Conservation (phyloP, 805 yeast species). For the Hagleromyces aurorensis region DNA sequence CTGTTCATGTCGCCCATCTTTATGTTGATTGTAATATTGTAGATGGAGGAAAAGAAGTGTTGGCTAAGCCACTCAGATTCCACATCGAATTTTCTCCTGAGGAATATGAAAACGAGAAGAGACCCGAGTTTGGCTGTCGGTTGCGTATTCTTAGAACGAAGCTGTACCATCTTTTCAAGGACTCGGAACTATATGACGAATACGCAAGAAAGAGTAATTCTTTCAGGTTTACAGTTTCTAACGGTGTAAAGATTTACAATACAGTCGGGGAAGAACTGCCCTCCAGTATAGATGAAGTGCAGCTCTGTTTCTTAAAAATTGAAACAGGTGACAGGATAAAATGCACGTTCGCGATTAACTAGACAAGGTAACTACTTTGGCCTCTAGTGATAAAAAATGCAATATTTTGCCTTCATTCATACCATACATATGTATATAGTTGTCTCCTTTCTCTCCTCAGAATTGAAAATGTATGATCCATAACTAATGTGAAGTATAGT, state of each 20-base stretch:
- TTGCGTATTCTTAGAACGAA: conserved; percentile 53
- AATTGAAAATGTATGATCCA: no score
- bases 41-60: conserved; percentile 15
- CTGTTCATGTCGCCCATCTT: conserved; percentile 73
- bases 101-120: conserved; percentile 52
- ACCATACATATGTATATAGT: no score
- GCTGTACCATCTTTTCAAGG: conserved; percentile 47
- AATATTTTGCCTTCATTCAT: no score
- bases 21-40: conserved; percentile 44
- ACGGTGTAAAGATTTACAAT: conserved; percentile 33
- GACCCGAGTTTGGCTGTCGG: conserved; percentile 65
- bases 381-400: no score
- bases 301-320: conserved; percentile 43
- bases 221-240: conserved; percentile 25
- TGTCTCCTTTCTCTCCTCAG: no score
- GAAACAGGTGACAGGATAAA: conserved; percentile 44
- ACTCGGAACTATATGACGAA: conserved; percentile 31
- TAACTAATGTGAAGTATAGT: no score
- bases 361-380: not conserved
- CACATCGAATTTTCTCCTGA: conserved; percentile 78
- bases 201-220: conserved; percentile 8
- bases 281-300: conserved; percentile 35
- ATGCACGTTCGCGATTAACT: conserved; percentile 29
- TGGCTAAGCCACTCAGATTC: conserved; percentile 39
- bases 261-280: conserved; percentile 26